Base-by-base conservation (phyloP, 306 rosid genomes). In the Casuarina equisetifolia region DNA sequence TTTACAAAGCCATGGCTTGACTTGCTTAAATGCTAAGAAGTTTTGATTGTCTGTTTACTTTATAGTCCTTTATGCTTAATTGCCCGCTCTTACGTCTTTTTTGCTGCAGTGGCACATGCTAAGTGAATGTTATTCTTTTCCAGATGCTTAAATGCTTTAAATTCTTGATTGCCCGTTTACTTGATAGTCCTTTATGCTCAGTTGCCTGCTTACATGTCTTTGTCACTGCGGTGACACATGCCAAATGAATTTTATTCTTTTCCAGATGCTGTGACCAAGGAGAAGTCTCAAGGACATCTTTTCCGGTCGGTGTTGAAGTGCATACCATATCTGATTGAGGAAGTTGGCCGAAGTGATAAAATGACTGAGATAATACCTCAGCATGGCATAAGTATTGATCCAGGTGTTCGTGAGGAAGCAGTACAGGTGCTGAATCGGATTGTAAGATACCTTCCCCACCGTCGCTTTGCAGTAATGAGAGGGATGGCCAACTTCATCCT, bases 351-450 rank as follows among this genome's bases (percentile, higher is more conserved):
- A 74, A 90, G 68, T 88, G 99, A 96, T 86, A 96, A 93, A 89
- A 96, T 96, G 69, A 91, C 99, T 78, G 99, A 96, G 85, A 96
- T 96, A 81, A 93, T 96, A 82, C 99, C 99, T 74, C 99, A 96
- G 74, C 99, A 96, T 93, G 99, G 99, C 82, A 96, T 96, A 84
- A 96, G 99, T 83, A 96, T 96, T 76, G 99, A 96, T 86, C 99
- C 99, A 7, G 99, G 98, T 85, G 99, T 96, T 82, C 99, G 99
- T 7, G 99, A 93, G 84, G 99, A 96, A 85, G 99, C 99, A 73
- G 99, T 87, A 58, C 99, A 87, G 85, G 99, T 96, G 67, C 82
- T 96, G 74, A 96, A 92, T 80, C 91, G 99, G 78, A 91, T 96
- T 81, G 98, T 96, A 59, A 93, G 90, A 78, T 87, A 82, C 85